These are phyloP conservation scores for Rhizopogon roseolus DNA, from an alignment of 768 basidiomycete species.

Conservation along the genomic window DNA sequence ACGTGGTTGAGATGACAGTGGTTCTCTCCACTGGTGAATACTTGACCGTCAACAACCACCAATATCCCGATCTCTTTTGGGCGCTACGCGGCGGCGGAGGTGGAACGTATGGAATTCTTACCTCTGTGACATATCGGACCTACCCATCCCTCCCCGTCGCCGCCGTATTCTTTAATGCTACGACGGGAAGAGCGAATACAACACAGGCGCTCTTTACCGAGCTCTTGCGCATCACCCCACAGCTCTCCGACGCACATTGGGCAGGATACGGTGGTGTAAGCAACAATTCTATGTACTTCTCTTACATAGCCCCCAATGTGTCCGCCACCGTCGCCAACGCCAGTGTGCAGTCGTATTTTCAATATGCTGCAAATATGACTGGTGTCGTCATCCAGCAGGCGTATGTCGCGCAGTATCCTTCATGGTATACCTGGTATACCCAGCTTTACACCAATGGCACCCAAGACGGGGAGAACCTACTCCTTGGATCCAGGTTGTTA, in stretches of 20 bases:
- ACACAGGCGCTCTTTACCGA: constrained; percentile 29
- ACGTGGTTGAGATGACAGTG: constrained; percentile 39
- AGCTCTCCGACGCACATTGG: constrained; percentile 40
- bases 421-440: constrained; percentile 22
- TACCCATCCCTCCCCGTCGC: constrained; percentile 33
- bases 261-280: constrained; percentile 29
- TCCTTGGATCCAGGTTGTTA: constrained; percentile 31
- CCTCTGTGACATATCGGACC: constrained; percentile 41
- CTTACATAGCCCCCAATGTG: constrained; percentile 30
- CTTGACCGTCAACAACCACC: constrained; percentile 34
- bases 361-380: constrained; percentile 13
- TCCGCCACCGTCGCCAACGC: constrained; percentile 29
- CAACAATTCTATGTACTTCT: constrained; percentile 6
- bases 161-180: constrained; percentile 21
- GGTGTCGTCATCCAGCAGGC: constrained; percentile 20
- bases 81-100: constrained; percentile 50
- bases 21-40: constrained; percentile 38
- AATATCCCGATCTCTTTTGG: constrained; percentile 46
- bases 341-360: constrained; percentile 30
- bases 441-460: not conserved
- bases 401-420: constrained; percentile 13
- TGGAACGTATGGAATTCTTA: constrained; percentile 43
- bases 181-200: constrained; percentile 25
- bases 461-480: constrained; percentile 19
- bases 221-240: constrained; percentile 28